A percentile compares a stretch with the other conserved stretches of the same genome.
Evolutionary conservation across 106 monocot species (phyloP).

Genomic region (Acorus gramineus): DNA sequence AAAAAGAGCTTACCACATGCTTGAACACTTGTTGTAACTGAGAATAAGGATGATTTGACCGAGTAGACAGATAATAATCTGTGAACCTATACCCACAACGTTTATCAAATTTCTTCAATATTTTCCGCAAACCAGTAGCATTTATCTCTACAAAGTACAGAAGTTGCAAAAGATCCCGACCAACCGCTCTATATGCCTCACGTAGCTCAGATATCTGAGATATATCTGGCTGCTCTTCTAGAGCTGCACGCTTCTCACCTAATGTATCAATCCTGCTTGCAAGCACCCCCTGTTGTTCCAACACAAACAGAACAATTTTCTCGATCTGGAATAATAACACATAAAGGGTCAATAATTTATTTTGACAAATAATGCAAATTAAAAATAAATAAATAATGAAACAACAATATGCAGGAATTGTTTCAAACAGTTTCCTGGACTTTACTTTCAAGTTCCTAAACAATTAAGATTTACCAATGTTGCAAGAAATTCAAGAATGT

Average conservation of each 20-base stretch:
- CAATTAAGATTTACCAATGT: too few species aligned
- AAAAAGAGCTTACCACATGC: slow-evolving; percentile 68
- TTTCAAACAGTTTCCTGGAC: too few species aligned
- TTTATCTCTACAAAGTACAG: slow-evolving; percentile 86
- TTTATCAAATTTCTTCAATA: slow-evolving; percentile 97
- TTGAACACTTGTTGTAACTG: slow-evolving; percentile 96
- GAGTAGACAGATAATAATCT: slow-evolving; percentile 71
- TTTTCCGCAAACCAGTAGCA: slow-evolving; percentile 90
- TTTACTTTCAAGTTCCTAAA: too few species aligned
- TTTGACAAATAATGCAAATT: too few species aligned
- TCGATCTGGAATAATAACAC: slow-evolving; percentile 58
- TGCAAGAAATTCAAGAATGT: too few species aligned
- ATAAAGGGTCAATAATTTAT: too few species aligned
- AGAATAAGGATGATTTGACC: slow-evolving; percentile 96
- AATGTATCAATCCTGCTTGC: slow-evolving; percentile 63
- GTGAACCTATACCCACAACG: slow-evolving; percentile 77
- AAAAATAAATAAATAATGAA: too few species aligned
- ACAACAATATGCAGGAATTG: too few species aligned
- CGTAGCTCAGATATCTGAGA: slow-evolving; percentile 44
- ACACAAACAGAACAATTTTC: slow-evolving; percentile 75
- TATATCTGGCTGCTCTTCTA: slow-evolving; percentile 54
- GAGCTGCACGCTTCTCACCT: slow-evolving; percentile 38
- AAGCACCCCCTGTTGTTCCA: slow-evolving; percentile 87
- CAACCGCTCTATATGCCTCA: slow-evolving; percentile 66
- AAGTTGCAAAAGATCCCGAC: slow-evolving; percentile 81